Conservation (phyloP, 1,284 basidiomycete species). For the Cryptococcus sp. region DNA sequence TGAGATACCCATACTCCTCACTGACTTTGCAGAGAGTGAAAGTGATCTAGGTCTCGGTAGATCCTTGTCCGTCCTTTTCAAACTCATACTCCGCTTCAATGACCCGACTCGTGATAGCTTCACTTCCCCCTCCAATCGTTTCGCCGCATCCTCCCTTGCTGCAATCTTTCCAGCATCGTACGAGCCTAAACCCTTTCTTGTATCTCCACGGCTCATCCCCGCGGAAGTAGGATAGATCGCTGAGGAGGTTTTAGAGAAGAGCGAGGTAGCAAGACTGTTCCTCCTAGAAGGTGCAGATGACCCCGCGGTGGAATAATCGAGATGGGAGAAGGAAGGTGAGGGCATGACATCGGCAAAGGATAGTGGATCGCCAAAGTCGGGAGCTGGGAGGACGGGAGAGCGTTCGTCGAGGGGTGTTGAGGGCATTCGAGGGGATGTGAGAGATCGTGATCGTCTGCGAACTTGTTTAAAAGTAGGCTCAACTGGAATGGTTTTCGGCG, state of each 20-base stretch:
- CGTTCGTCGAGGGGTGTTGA: background rate
- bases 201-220: slow-evolving; percentile 14
- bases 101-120: slow-evolving; percentile 1
- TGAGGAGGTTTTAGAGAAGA: slow-evolving; percentile 1
- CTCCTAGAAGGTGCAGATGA: slow-evolving; percentile 6
- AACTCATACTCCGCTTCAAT: background rate
- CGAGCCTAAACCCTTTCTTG: slow-evolving; percentile 12
- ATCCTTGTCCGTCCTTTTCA: slow-evolving; percentile 7
- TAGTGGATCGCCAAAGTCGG: slow-evolving; percentile 21
- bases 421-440: slow-evolving; percentile 14
- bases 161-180: slow-evolving; percentile 13
- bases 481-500: background rate
- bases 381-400: slow-evolving; percentile 10
- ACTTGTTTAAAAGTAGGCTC: background rate
- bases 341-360: slow-evolving; percentile 15
- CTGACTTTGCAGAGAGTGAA: slow-evolving; percentile 7
- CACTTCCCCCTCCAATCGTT: slow-evolving; percentile 2
- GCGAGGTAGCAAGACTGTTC: background rate
- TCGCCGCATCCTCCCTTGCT: slow-evolving; percentile 15
- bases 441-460: slow-evolving; percentile 15
- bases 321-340: slow-evolving; percentile 20
- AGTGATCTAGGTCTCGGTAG: slow-evolving; percentile 12
- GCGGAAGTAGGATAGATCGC: slow-evolving; percentile 12
- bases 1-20: slow-evolving; percentile 5
- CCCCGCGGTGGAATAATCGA: slow-evolving; percentile 23